These are phyloP conservation scores for Silene uniflora DNA, from an alignment of 148 eudicot species.

Conservation along the genomic window DNA sequence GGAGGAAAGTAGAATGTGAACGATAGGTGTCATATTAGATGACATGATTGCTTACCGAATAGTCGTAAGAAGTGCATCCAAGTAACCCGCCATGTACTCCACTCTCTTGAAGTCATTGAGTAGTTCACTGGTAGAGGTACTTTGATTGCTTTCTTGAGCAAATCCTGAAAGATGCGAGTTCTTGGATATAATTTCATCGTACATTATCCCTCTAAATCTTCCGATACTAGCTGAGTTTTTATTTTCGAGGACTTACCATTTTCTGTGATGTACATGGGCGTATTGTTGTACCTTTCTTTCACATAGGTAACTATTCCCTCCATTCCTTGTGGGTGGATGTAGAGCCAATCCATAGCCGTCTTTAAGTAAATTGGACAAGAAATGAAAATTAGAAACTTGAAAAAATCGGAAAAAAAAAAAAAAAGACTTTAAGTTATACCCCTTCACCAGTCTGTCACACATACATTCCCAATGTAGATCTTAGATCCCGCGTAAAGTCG, in stretches of 20 bases:
- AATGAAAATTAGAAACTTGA: neutral
- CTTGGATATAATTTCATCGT: neutral
- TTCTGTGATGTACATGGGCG: slow-evolving; percentile 71
- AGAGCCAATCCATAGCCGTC: slow-evolving; percentile 69
- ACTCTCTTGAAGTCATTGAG: slow-evolving; percentile 56
- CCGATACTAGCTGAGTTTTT: neutral
- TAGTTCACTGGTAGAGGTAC: slow-evolving; percentile 24
- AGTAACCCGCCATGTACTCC: slow-evolving; percentile 51
- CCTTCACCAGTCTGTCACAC: no score
- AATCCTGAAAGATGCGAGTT: slow-evolving; percentile 34
- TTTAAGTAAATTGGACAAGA: slow-evolving; percentile 14
- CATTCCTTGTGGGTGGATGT: slow-evolving; percentile 64
- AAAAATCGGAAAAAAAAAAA: neutral
- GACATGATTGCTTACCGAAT: slow-evolving; percentile 39
- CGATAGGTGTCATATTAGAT: neutral
- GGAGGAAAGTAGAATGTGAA: neutral
- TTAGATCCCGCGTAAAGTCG: neutral
- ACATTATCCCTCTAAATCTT: neutral
- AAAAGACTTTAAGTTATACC: neutral
- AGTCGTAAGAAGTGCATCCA: slow-evolving; percentile 42
- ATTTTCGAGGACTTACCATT: slow-evolving; percentile 39
- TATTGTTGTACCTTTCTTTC: slow-evolving; percentile 64
- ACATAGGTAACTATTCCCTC: slow-evolving; percentile 48
- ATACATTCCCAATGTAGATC: no score
- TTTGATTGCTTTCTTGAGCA: slow-evolving; percentile 37